Evolutionary conservation across 2,329 filamentous ascomycete genomes (phyloP).

Genomic region (Neofusicoccum parvum): DNA sequence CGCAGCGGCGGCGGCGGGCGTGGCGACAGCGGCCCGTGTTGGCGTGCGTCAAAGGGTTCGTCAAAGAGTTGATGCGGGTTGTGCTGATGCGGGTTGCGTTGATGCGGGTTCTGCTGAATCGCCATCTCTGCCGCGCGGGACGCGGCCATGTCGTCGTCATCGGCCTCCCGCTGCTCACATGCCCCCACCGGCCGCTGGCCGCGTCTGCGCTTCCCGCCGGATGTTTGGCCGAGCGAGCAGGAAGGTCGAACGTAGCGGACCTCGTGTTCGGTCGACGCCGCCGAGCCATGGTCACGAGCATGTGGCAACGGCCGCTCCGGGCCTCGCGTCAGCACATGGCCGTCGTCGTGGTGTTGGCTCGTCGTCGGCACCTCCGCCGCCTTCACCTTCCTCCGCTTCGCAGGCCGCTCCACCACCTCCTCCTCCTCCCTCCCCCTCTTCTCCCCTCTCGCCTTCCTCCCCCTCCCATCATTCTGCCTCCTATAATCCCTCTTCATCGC

Average conservation of each 20-base stretch:
- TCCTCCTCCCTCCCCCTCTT: background rate
- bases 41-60: background rate
- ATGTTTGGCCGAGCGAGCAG: background rate
- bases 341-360: background rate
- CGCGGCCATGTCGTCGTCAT: background rate
- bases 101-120: no score
- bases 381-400: no score
- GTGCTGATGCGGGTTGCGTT: no score
- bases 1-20: background rate
- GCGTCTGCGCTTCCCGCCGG: background rate
- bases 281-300: background rate
- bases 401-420: background rate
- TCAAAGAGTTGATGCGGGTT: no score
- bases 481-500: background rate
- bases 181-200: background rate
- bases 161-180: background rate
- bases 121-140: background rate
- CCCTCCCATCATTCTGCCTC: background rate
- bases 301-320: no score
- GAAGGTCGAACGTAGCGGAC: constrained; percentile 7
- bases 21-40: background rate
- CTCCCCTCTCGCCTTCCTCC: background rate
- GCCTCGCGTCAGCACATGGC: background rate
- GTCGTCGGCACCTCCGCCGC: background rate
- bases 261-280: constrained; percentile 4